phyloP scores from a whole-genome alignment of 805 yeast species.

The Zygosaccharomyces siamensis region DNA sequence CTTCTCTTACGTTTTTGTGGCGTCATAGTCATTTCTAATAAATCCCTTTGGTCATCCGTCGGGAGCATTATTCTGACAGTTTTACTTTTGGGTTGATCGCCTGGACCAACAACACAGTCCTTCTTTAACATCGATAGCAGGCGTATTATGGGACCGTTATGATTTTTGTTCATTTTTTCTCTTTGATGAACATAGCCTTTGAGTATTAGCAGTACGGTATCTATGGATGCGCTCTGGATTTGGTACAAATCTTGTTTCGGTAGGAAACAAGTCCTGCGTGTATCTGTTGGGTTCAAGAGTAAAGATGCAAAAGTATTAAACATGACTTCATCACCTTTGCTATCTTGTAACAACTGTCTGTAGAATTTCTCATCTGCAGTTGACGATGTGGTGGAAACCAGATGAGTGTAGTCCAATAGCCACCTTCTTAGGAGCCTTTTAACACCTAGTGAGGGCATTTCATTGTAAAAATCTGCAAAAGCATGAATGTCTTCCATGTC shows the following conservation, averaged over 20 bases:
- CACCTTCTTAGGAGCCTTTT: slow-evolving; percentile 26
- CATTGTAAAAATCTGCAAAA: slow-evolving; percentile 23
- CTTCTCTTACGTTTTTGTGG: slow-evolving; percentile 14
- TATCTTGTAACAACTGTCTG: slow-evolving; percentile 21
- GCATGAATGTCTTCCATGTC: slow-evolving; percentile 24
- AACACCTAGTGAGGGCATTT: slow-evolving; percentile 11
- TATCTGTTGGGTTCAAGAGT: slow-evolving; percentile 19
- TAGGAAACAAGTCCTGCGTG: slow-evolving; percentile 18
- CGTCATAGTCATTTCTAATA: slow-evolving; percentile 2
- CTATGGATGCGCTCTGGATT: slow-evolving; percentile 19
- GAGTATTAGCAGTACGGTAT: slow-evolving; percentile 23
- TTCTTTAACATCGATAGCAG: slow-evolving; percentile 28
- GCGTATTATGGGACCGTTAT: slow-evolving; percentile 21
- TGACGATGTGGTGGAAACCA: slow-evolving; percentile 10
- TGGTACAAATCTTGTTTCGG: slow-evolving; percentile 7
- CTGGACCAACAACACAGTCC: slow-evolving; percentile 17
- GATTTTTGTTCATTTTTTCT: slow-evolving; percentile 9
- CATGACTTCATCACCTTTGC: slow-evolving; percentile 16
- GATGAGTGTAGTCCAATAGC: slow-evolving; percentile 26
- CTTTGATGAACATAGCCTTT: slow-evolving; percentile 18
- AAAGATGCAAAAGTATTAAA: slow-evolving; percentile 26
- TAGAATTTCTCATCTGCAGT: slow-evolving; percentile 21
- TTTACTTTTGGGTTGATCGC: background rate
- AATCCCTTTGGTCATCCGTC: slow-evolving; percentile 9
- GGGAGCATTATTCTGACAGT: slow-evolving; percentile 18